Conservation (phyloP, 148 eudicot species). For the Cornus florida region DNA sequence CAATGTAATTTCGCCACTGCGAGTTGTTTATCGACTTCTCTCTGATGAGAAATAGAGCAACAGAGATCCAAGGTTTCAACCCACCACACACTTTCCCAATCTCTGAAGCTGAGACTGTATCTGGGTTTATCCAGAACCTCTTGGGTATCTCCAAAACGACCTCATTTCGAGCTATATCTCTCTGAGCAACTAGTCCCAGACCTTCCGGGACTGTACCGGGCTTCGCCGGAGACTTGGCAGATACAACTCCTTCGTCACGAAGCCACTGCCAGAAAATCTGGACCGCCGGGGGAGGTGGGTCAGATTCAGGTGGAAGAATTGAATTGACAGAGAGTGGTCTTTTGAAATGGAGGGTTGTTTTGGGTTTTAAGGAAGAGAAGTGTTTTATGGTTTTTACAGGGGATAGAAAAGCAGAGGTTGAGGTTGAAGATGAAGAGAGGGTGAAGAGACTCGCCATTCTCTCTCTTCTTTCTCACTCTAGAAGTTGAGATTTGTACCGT, state of each 20-base stretch:
- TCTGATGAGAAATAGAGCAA: constrained; percentile 83
- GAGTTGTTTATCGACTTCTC: too few species aligned
- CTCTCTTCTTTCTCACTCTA: neutral
- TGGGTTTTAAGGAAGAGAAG: constrained; percentile 10
- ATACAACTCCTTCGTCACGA: constrained; percentile 54
- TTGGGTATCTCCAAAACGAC: constrained; percentile 85
- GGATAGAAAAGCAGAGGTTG: constrained; percentile 2
- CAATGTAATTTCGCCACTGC: too few species aligned
- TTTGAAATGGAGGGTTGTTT: constrained; percentile 13
- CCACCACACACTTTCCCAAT: constrained; percentile 73
- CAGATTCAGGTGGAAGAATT: constrained; percentile 34
- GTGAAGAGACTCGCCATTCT: constrained; percentile 29
- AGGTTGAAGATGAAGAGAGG: constrained; percentile 19
- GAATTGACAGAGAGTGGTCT: constrained; percentile 25
- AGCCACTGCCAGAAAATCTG: constrained; percentile 90
- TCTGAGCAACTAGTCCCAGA: constrained; percentile 75
- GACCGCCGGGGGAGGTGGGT: constrained; percentile 34
- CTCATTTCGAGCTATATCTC: constrained; percentile 65
- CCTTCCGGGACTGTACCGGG: constrained; percentile 77
- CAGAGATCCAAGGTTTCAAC: constrained; percentile 88
- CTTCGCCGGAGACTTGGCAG: constrained; percentile 61
- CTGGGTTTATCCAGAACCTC: constrained; percentile 49
- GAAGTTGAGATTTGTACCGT: too few species aligned
- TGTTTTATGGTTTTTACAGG: constrained; percentile 9
- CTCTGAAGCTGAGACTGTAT: constrained; percentile 63